Conservation (phyloP, 148 eudicot species). For the Rhododendron simsii region DNA sequence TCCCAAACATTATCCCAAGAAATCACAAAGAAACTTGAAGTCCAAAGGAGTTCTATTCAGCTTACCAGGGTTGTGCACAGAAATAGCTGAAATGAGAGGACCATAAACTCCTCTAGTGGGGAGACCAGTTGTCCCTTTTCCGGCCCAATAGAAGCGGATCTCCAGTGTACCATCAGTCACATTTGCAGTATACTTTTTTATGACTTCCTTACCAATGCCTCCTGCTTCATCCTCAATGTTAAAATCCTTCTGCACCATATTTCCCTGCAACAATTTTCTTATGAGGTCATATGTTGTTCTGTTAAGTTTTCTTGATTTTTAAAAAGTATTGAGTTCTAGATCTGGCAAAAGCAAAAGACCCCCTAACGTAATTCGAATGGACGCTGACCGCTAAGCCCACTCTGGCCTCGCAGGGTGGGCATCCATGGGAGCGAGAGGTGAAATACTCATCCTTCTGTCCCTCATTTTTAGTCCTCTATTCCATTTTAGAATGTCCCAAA, state of each 20-base stretch:
- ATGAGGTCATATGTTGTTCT: background rate
- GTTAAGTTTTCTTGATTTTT: background rate
- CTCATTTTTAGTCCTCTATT: background rate
- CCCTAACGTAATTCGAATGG: no score
- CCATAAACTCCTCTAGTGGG: conserved; percentile 29
- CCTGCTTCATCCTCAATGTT: background rate
- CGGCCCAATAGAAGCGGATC: conserved; percentile 35
- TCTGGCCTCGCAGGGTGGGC: background rate
- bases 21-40: background rate
- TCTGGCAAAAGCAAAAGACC: no score
- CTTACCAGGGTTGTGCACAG: conserved; percentile 27
- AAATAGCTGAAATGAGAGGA: conserved; percentile 40
- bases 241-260: background rate
- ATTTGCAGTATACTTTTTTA: background rate
- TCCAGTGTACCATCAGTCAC: background rate
- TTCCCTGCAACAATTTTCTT: background rate
- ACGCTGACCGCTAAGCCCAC: no score
- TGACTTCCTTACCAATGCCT: background rate
- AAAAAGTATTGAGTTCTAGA: background rate
- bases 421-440: background rate
- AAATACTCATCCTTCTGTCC: background rate
- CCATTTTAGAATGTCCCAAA: no score
- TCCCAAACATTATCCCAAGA: background rate
- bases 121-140: conserved; percentile 32
- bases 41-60: background rate